Conservation (phyloP, 441 rosid genomes). For the Lepidium campestre region DNA sequence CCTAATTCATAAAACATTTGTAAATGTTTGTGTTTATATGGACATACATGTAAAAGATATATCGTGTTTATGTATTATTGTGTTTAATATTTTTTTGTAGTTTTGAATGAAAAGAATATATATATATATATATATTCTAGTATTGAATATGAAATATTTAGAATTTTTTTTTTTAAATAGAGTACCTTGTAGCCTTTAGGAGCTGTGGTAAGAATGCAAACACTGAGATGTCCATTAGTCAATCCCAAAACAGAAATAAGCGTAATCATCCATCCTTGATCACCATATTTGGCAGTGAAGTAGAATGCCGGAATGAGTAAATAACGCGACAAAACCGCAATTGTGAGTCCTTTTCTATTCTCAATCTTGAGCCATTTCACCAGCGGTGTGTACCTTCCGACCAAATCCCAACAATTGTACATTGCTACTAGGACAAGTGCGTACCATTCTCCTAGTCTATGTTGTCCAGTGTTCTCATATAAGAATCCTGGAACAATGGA, state of each 20-base stretch:
- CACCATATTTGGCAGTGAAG: slow-evolving; percentile 79
- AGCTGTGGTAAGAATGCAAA: slow-evolving; percentile 71
- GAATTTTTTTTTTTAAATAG: neutral
- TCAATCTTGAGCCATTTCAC: slow-evolving; percentile 53
- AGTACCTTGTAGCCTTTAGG: slow-evolving; percentile 88
- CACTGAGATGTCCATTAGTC: slow-evolving; percentile 69
- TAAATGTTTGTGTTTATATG: neutral
- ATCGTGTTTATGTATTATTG: neutral
- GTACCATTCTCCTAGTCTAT: slow-evolving; percentile 67
- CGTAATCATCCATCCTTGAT: slow-evolving; percentile 85
- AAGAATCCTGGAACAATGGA: slow-evolving; percentile 91
- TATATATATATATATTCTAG: too few relatives aligned
- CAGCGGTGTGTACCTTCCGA: slow-evolving; percentile 61
- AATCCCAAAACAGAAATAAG: slow-evolving; percentile 65
- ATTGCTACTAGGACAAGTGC: slow-evolving; percentile 59
- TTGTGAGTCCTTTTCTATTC: slow-evolving; percentile 52
- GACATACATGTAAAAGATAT: neutral
- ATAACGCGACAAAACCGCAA: slow-evolving; percentile 46
- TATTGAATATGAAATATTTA: too few relatives aligned
- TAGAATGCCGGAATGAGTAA: slow-evolving; percentile 68
- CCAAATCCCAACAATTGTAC: slow-evolving; percentile 64
- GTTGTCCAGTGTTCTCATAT: slow-evolving; percentile 76
- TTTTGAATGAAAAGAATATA: too few relatives aligned
- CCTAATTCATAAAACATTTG: too few relatives aligned
- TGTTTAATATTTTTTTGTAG: too few relatives aligned